Conservation (phyloP, 179 eudicot genomes). For the Nepenthes alata region DNA sequence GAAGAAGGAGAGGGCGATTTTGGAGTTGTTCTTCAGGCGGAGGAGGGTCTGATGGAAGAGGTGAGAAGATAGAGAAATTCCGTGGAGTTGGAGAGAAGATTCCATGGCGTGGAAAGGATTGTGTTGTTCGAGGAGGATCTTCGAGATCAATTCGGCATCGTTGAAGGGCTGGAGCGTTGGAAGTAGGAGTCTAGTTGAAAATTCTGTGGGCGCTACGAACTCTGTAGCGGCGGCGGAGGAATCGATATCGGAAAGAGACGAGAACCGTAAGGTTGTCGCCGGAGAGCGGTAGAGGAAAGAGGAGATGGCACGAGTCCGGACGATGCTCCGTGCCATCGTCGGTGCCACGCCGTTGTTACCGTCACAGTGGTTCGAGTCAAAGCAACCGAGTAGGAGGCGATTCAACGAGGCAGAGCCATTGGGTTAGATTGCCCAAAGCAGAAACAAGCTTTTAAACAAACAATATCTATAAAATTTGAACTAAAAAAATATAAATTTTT, state of each 20-base stretch:
- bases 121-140: slow-evolving; percentile 62
- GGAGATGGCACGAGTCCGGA: background rate
- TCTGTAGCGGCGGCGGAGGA: slow-evolving; percentile 1
- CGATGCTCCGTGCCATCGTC: slow-evolving; percentile 1
- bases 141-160: slow-evolving; percentile 55
- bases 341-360: too few relatives aligned
- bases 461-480: too few relatives aligned
- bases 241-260: background rate
- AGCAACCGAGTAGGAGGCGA: background rate
- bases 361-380: too few relatives aligned
- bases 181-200: slow-evolving; percentile 18
- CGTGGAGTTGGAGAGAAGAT: slow-evolving; percentile 79
- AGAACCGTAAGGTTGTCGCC: slow-evolving; percentile 1
- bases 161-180: slow-evolving; percentile 28
- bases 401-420: too few relatives aligned
- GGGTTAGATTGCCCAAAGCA: too few relatives aligned
- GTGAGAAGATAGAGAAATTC: slow-evolving; percentile 44
- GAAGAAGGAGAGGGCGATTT: slow-evolving; percentile 72
- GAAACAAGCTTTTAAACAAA: too few relatives aligned
- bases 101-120: slow-evolving; percentile 90
- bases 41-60: slow-evolving; percentile 73
- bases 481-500: too few relatives aligned
- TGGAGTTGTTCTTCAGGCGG: slow-evolving; percentile 60
- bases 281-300: background rate
- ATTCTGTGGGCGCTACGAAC: background rate